These are phyloP conservation scores for Dryas alaskensis DNA, from an alignment of 306 rosid species.

Conservation along the genomic window DNA sequence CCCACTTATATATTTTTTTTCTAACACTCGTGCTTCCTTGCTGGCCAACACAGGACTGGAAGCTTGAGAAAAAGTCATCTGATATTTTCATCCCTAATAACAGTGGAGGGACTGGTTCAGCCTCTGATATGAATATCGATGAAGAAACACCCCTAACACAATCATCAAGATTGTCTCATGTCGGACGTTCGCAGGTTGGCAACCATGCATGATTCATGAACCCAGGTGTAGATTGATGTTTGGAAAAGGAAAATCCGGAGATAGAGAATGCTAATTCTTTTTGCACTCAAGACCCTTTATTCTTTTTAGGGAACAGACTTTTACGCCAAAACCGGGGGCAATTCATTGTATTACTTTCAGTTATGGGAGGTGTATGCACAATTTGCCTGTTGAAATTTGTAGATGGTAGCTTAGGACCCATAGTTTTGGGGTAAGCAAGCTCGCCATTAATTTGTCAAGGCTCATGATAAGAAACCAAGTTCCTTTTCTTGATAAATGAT, in stretches of 20 bases:
- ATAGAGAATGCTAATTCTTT: conserved; percentile 21
- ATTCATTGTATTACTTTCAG: conserved; percentile 32
- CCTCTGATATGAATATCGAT: conserved; percentile 42
- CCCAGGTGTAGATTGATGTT: conserved; percentile 14
- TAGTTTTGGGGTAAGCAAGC: conserved; percentile 6
- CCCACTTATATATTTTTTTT: not conserved
- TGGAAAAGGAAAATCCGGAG: conserved; percentile 17
- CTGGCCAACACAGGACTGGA: conserved; percentile 74
- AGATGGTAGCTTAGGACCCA: conserved; percentile 17
- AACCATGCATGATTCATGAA: conserved; percentile 44
- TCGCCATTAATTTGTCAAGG: conserved; percentile 18
- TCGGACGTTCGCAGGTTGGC: conserved; percentile 60
- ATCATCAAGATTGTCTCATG: conserved; percentile 69
- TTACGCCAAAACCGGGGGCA: conserved; percentile 20
- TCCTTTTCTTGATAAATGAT: conserved; percentile 4
- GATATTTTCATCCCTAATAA: conserved; percentile 51
- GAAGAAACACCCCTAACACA: conserved; percentile 76
- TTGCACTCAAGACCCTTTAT: conserved; percentile 35
- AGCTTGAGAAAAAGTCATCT: conserved; percentile 77
- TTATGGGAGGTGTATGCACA: conserved; percentile 27
- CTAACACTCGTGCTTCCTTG: not conserved
- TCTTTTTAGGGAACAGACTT: conserved; percentile 35
- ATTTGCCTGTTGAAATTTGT: conserved; percentile 19
- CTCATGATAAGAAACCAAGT: conserved; percentile 21
- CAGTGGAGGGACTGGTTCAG: conserved; percentile 44